Evolutionary conservation across 2,329 filamentous ascomycete species (phyloP).

Genomic region (Mycogone perniciosa): DNA sequence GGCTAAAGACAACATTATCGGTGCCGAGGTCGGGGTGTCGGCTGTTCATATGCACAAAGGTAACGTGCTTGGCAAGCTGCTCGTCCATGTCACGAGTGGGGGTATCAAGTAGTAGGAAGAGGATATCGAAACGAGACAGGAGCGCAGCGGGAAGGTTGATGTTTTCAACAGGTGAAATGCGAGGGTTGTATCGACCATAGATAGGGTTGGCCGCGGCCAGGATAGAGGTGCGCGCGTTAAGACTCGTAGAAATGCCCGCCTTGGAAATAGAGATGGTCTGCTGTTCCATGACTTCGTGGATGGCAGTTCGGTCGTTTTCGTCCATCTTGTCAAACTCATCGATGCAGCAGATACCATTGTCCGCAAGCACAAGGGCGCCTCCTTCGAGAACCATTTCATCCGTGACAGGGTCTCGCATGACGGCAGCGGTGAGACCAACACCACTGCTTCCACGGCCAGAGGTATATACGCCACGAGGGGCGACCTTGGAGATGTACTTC

Average conservation of each 20-base stretch:
- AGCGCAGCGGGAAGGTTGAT: slow-evolving; percentile 98
- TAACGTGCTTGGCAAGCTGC: slow-evolving; percentile 90
- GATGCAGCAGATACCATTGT: slow-evolving; percentile 81
- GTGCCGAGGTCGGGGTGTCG: slow-evolving; percentile 70
- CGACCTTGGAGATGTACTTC: slow-evolving; percentile 98
- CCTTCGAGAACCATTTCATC: slow-evolving; percentile 82
- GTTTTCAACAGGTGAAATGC: slow-evolving; percentile 94
- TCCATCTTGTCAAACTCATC: slow-evolving; percentile 91
- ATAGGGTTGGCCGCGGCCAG: slow-evolving; percentile 94
- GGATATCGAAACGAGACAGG: slow-evolving; percentile 91
- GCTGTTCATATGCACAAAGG: slow-evolving; percentile 95
- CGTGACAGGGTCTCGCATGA: slow-evolving; percentile 78
- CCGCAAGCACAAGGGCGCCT: slow-evolving; percentile 70
- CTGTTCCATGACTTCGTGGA: slow-evolving; percentile 86
- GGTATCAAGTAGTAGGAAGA: slow-evolving; percentile 95
- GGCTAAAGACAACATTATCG: slow-evolving; percentile 70
- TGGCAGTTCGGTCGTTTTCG: slow-evolving; percentile 73
- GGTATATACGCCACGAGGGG: slow-evolving; percentile 83
- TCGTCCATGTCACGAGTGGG: slow-evolving; percentile 85
- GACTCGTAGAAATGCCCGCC: slow-evolving; percentile 63
- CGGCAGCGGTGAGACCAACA: slow-evolving; percentile 74
- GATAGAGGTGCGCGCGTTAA: slow-evolving; percentile 94
- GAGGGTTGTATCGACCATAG: slow-evolving; percentile 96
- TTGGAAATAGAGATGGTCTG: slow-evolving; percentile 83
- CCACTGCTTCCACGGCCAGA: slow-evolving; percentile 75